These are phyloP conservation scores for Yamadazyma blattariae DNA, from an alignment of 1,139 yeast species.

Conservation along the genomic window DNA sequence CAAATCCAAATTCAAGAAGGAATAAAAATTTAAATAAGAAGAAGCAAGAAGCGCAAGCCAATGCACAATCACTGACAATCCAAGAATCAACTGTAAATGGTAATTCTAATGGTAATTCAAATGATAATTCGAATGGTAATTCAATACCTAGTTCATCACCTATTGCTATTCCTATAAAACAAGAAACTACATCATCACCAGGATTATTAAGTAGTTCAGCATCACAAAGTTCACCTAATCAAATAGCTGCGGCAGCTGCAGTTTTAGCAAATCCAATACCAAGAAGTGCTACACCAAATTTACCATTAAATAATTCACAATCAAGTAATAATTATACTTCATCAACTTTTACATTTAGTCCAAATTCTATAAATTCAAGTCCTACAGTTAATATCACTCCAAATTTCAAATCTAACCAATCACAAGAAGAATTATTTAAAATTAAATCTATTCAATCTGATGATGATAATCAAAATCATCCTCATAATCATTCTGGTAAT, in stretches of 20 bases:
- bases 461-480: conserved; percentile 3
- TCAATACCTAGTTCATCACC: neutral
- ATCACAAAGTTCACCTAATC: neutral
- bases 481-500: too few species aligned
- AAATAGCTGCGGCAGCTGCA: conserved; percentile 7
- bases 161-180: neutral
- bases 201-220: neutral
- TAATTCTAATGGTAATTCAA: neutral
- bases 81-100: neutral
- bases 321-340: conserved; percentile 1
- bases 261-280: conserved; percentile 6
- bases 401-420: conserved; percentile 3
- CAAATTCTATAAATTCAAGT: conserved; percentile 6
- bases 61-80: neutral
- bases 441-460: conserved; percentile 11
- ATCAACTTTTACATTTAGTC: conserved; percentile 1
- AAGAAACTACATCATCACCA: neutral
- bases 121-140: too few species aligned
- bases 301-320: neutral
- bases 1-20: conserved; percentile 69
- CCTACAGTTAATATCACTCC: conserved; percentile 3
- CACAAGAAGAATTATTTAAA: conserved; percentile 9
- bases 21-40: conserved; percentile 36
- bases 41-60: conserved; percentile 4
- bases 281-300: conserved; percentile 4